These are phyloP conservation scores for Talaromyces atroroseus DNA, from an alignment of 2,329 filamentous ascomycete genomes.

Conservation along the genomic window DNA sequence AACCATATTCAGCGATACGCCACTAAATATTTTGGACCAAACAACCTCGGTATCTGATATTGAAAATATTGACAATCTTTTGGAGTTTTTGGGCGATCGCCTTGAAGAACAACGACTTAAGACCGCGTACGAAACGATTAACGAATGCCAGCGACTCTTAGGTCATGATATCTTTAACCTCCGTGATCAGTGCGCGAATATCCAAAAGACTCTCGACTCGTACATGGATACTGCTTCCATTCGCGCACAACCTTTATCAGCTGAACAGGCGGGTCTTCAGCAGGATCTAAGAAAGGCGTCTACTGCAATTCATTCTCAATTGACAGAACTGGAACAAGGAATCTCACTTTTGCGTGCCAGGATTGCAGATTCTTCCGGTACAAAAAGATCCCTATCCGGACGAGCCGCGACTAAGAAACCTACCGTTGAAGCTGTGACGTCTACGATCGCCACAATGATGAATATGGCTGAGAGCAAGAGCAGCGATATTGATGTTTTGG, in stretches of 20 bases:
- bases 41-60: conserved; percentile 74
- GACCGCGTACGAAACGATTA: conserved; percentile 63
- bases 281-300: conserved; percentile 75
- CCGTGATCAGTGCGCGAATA: conserved; percentile 68
- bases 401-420: conserved; percentile 53
- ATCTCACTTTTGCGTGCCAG: conserved; percentile 73
- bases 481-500: conserved; percentile 83
- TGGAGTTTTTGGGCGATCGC: conserved; percentile 60
- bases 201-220: conserved; percentile 68
- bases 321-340: conserved; percentile 74
- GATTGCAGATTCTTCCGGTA: conserved; percentile 54
- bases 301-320: conserved; percentile 64
- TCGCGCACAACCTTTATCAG: conserved; percentile 68
- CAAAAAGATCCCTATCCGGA: conserved; percentile 36
- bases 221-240: conserved; percentile 65
- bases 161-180: conserved; percentile 65
- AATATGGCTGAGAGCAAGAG: conserved; percentile 86
- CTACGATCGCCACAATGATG: conserved; percentile 90
- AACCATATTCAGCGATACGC: conserved; percentile 51
- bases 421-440: conserved; percentile 85
- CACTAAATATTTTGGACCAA: conserved; percentile 62
- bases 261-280: conserved; percentile 78
- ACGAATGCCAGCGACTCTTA: conserved; percentile 60
- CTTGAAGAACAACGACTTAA: conserved; percentile 65
- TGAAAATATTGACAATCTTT: conserved; percentile 58